Evolutionary conservation across 2,329 filamentous ascomycete species (phyloP).

Genomic region (Didymella pinodella): DNA sequence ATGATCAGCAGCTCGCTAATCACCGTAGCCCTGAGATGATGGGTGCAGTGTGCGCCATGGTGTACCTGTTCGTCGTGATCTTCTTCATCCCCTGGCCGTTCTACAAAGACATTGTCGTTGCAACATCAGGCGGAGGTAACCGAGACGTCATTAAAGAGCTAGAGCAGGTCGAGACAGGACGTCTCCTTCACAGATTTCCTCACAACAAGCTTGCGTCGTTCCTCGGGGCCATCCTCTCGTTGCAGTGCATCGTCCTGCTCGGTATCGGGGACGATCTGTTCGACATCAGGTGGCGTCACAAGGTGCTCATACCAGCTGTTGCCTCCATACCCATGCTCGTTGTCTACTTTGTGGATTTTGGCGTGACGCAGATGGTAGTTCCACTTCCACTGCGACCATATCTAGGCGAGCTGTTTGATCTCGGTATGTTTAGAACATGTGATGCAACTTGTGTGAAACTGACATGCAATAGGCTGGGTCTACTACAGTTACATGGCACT

Average conservation of each 20-base stretch:
- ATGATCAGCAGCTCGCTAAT: conserved; percentile 25
- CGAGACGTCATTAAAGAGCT: conserved; percentile 81
- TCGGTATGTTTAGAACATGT: conserved; percentile 57
- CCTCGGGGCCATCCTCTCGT: conserved; percentile 89
- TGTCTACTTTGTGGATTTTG: conserved; percentile 98
- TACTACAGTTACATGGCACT: conserved; percentile 99
- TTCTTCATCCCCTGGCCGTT: conserved; percentile 96
- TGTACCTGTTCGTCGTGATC: conserved; percentile 89
- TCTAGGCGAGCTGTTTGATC: conserved; percentile 82
- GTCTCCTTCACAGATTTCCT: conserved; percentile 89
- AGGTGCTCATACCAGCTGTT: conserved; percentile 96
- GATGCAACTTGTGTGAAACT: conserved; percentile 20
- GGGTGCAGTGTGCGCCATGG: conserved; percentile 90
- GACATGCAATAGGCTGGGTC: conserved; percentile 51
- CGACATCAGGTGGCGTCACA: conserved; percentile 98
- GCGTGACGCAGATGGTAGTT: conserved; percentile 93
- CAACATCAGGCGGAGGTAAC: conserved; percentile 92
- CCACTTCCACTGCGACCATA: conserved; percentile 85
- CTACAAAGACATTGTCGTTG: conserved; percentile 96
- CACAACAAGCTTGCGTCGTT: conserved; percentile 97
- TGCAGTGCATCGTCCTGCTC: conserved; percentile 89
- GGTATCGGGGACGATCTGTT: conserved; percentile 96
- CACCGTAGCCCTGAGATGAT: conserved; percentile 81
- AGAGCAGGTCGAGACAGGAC: conserved; percentile 78
- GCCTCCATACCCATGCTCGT: conserved; percentile 92